Base-by-base conservation (phyloP, 164 flowering plant genomes). In the Cinnamomum micranthum region DNA sequence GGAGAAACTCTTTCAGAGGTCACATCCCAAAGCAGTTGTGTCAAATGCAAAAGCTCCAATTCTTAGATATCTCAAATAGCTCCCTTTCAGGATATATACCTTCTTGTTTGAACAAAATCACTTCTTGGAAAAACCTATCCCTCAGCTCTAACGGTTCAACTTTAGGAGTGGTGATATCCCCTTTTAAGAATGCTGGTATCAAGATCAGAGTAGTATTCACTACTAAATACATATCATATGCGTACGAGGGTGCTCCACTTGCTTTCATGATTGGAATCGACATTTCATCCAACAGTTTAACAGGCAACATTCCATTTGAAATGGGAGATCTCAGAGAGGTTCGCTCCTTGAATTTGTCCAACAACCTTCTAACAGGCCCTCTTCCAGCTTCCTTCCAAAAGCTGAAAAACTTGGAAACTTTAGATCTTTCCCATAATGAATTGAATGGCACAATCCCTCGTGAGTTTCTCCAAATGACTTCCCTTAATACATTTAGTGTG, bases 381-480 rank as follows among this genome's bases (percentile, higher is more conserved):
- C 25, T 68, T n/a, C 77, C 77, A 9, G 22, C 2, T 35, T 55
- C 23, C 66, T 75, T 75, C 60, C 65, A 41, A 50, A 41, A 59
- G 22, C 35, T 75, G 41, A 0, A 41, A 41, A 19, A 19, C 1
- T 22, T 75, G 23, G 77, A 75, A 60, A 60, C 58, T 7, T 69
- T 75, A 50, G 77, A 75, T 60, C 68, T 75, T 50, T 75, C 77
- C 31, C 22, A 59, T 1, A 68, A 74, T 25, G 11, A 55, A 9
- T 63, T 74, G 55, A 47, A 0, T 6, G 77, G 77, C 17, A 31
- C 22, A 55, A 74, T 74, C 55, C 72, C 76, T 19, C 63, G 14
- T 27, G 41, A 74, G 19, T 10, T 65, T 6, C 6, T 28, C 33
- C 50, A 51, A 50, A 63, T 74, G 19, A 12, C 4, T 22, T 74